Evolutionary conservation across 169 alveolate species (phyloP).

Genomic region (Blepharisma undulans): DNA sequence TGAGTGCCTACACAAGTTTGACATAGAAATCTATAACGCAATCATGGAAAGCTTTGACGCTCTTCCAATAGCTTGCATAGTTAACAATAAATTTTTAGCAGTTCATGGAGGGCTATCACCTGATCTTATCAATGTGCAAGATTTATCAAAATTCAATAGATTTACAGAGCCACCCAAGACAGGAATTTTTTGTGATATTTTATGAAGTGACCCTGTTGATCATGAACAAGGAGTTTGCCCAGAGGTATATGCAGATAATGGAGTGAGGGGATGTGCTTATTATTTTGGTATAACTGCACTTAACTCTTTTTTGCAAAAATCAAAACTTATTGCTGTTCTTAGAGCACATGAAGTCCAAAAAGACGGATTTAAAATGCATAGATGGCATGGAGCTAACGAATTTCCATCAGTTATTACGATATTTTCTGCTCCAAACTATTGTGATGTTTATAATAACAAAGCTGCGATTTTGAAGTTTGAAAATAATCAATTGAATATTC

Average conservation of each 20-base stretch:
- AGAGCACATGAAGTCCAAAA: constrained; percentile 96
- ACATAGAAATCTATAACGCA: constrained; percentile 88
- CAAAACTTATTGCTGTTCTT: constrained; percentile 87
- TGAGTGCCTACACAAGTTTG: constrained; percentile 94
- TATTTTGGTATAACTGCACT: constrained; percentile 92
- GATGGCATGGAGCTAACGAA: constrained; percentile 43
- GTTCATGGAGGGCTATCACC: constrained; percentile 98
- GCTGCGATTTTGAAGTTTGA: constrained; percentile 96
- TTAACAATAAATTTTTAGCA: constrained; percentile 82
- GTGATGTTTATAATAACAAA: constrained; percentile 96
- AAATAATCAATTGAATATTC: constrained; percentile 69
- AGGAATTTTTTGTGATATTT: constrained; percentile 91
- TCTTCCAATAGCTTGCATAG: constrained; percentile 86
- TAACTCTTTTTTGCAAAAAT: constrained; percentile 88
- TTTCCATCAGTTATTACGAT: constrained; percentile 61
- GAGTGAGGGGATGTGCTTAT: constrained; percentile 91
- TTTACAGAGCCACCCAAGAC: constrained; percentile 94
- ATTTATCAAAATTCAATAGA: constrained; percentile 73
- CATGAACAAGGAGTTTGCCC: constrained; percentile 80
- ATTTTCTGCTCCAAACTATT: constrained; percentile 98
- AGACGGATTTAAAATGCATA: constrained; percentile 93
- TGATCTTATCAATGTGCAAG: constrained; percentile 67
- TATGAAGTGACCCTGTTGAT: constrained; percentile 96
- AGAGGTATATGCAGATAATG: constrained; percentile 74
- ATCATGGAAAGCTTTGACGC: constrained; percentile 93